Evolutionary conservation across 2,329 filamentous ascomycete genomes (phyloP).

Genomic region (Colletotrichum sp.): DNA sequence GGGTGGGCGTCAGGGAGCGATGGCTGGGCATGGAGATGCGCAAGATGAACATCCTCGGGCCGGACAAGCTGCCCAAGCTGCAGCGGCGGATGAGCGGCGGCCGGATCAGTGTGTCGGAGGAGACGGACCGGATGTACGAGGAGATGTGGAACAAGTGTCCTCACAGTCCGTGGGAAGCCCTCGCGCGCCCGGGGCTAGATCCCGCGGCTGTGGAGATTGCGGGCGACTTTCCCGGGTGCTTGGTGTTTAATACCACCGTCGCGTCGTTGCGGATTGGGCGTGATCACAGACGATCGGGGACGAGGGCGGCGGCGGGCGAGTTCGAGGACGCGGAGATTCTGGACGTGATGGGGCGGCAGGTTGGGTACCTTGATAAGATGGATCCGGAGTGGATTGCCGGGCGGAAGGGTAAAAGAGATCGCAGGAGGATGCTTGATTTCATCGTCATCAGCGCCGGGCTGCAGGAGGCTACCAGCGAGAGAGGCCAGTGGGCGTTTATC

Average conservation of each 20-base stretch:
- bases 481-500: not conserved
- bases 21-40: not conserved
- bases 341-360: not conserved
- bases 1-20: not conserved
- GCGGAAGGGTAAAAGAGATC: not conserved
- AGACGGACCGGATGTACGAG: not conserved
- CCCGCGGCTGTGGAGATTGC: not conserved
- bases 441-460: not conserved
- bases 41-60: not conserved
- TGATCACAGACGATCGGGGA: not conserved
- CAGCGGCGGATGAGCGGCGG: not conserved
- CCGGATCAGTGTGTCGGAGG: not conserved
- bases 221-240: not conserved
- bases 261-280: not conserved
- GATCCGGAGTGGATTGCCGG: not conserved
- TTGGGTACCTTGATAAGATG: not conserved
- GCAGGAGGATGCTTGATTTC: not conserved
- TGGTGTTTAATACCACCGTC: slow-evolving; percentile 3
- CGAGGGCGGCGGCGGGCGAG: not conserved
- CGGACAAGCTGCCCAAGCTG: not conserved
- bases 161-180: slow-evolving; percentile 2
- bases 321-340: not conserved
- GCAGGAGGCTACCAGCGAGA: not conserved
- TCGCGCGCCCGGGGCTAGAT: not conserved
- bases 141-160: slow-evolving; percentile 4